Percentiles rank a stretch among this genome's conserved stretches.
Evolutionary conservation across 2,329 filamentous ascomycete species (phyloP).

Genomic region (Diaporthe sp.): DNA sequence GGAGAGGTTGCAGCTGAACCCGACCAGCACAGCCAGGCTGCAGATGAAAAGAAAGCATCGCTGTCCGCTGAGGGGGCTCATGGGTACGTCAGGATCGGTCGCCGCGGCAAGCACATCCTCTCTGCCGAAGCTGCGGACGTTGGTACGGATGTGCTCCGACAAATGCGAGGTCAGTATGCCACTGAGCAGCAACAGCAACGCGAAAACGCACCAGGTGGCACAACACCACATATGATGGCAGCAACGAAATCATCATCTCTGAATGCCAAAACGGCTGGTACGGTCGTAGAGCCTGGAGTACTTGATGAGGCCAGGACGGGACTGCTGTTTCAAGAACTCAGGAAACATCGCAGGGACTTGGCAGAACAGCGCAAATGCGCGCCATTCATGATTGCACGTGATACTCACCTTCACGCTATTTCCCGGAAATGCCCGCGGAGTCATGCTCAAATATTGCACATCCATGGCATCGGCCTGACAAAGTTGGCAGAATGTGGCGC

Average conservation of each 20-base stretch:
- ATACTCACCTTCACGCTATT: conserved; percentile 17
- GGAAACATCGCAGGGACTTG: conserved; percentile 6
- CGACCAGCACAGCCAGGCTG: neutral
- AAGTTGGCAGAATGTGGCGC: conserved; percentile 19
- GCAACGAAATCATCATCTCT: neutral
- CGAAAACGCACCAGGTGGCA: neutral
- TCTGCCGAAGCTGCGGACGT: conserved; percentile 2
- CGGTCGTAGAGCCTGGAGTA: neutral
- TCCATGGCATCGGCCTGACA: conserved; percentile 18
- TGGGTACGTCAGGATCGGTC: conserved; percentile 5
- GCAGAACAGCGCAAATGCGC: conserved; percentile 21
- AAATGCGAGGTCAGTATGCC: neutral
- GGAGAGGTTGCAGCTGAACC: neutral
- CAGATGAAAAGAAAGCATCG: neutral
- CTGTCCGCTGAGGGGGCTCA: neutral
- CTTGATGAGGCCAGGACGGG: conserved; percentile 7
- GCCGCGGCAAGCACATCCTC: conserved; percentile 8
- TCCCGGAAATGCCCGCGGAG: conserved; percentile 14
- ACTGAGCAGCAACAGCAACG: neutral
- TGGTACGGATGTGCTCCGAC: neutral
- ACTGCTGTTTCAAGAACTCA: conserved; percentile 17
- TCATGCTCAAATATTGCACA: conserved; percentile 3
- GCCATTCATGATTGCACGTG: conserved; percentile 19
- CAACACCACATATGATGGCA: neutral
- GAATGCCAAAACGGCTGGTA: neutral